These are phyloP conservation scores for Clavispora fructus DNA, from an alignment of 805 yeast genomes.

Conservation along the genomic window DNA sequence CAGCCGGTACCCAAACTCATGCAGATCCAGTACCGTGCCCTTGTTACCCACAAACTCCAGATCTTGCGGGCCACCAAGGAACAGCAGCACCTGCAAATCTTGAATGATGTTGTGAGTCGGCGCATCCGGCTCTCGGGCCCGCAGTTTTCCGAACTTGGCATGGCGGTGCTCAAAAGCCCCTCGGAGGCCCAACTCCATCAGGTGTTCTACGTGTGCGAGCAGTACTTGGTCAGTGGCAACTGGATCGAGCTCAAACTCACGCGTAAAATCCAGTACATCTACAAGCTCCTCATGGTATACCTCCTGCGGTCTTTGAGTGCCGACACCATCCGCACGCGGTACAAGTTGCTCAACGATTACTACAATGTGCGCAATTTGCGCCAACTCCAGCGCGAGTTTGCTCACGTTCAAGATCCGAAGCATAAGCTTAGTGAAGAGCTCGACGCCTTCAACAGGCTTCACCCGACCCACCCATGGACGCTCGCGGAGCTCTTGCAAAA, in stretches of 20 bases:
- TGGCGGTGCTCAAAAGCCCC: neutral
- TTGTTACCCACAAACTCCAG: constrained; percentile 15
- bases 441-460: constrained; percentile 8
- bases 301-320: constrained; percentile 11
- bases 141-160: constrained; percentile 14
- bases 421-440: constrained; percentile 13
- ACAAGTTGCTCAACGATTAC: constrained; percentile 20
- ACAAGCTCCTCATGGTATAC: constrained; percentile 22
- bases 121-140: constrained; percentile 16
- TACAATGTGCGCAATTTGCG: constrained; percentile 19
- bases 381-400: constrained; percentile 10
- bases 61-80: neutral
- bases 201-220: constrained; percentile 23
- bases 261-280: constrained; percentile 21
- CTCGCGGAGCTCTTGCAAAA: constrained; percentile 14
- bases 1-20: constrained; percentile 17
- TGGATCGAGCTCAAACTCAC: constrained; percentile 22
- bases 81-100: neutral
- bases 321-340: constrained; percentile 11
- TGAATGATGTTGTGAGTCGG: neutral
- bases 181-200: constrained; percentile 6
- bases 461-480: constrained; percentile 7
- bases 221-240: constrained; percentile 26
- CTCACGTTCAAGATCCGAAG: constrained; percentile 8
- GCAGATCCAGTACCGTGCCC: constrained; percentile 13